These are phyloP conservation scores for Pichia membranifaciens DNA, from an alignment of 805 yeast genomes.

Conservation along the genomic window DNA sequence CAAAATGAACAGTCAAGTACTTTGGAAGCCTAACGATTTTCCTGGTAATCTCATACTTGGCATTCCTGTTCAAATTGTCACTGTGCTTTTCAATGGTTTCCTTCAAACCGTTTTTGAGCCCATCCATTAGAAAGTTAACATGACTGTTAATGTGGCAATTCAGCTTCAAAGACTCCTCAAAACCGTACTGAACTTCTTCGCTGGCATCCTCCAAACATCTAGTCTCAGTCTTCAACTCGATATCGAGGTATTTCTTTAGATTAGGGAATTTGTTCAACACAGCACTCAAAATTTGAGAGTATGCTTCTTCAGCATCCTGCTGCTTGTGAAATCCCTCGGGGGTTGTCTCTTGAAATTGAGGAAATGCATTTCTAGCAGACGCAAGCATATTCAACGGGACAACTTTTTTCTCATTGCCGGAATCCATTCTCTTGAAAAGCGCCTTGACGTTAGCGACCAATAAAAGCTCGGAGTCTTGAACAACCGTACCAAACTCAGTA, in stretches of 20 bases:
- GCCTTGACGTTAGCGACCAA: slow-evolving; percentile 34
- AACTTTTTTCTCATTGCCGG: slow-evolving; percentile 37
- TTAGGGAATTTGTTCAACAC: slow-evolving; percentile 46
- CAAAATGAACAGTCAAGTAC: slow-evolving; percentile 83
- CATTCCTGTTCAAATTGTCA: slow-evolving; percentile 60
- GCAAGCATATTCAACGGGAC: slow-evolving; percentile 66
- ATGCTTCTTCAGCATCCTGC: slow-evolving; percentile 98
- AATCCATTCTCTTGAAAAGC: slow-evolving; percentile 39
- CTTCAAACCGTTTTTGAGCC: slow-evolving; percentile 64
- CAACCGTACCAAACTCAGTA: slow-evolving; percentile 8
- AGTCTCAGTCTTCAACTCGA: slow-evolving; percentile 57
- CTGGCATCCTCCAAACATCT: slow-evolving; percentile 53
- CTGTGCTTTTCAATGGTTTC: slow-evolving; percentile 77
- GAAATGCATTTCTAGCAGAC: slow-evolving; percentile 60
- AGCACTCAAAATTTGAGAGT: slow-evolving; percentile 66
- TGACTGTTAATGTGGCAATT: slow-evolving; percentile 82
- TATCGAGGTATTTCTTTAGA: slow-evolving; percentile 53
- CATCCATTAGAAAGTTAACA: slow-evolving; percentile 86
- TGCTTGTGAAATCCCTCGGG: slow-evolving; percentile 70
- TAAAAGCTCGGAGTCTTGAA: slow-evolving; percentile 19
- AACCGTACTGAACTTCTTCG: slow-evolving; percentile 38
- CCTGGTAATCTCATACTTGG: slow-evolving; percentile 57
- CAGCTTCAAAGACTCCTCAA: slow-evolving; percentile 63
- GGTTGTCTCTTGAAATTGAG: slow-evolving; percentile 85
- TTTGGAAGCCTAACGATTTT: slow-evolving; percentile 77